Evolutionary conservation across 192 early-diverging fungal genomes (phyloP).

Genomic region (Rhizophlyctis rosea): DNA sequence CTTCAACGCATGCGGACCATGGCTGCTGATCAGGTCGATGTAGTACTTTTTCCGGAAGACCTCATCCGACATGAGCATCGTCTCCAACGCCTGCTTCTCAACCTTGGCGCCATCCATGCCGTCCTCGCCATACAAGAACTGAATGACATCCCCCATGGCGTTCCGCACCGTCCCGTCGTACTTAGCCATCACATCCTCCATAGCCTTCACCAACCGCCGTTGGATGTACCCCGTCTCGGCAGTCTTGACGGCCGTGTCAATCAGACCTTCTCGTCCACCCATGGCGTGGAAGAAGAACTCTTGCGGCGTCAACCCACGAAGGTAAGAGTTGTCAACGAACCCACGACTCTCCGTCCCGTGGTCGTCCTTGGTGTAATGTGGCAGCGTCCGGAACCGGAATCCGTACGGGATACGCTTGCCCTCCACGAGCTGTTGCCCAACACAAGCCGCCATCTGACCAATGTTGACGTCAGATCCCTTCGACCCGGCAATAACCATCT

Average conservation of each 20-base stretch:
- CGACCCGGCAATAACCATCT: constrained; percentile 95
- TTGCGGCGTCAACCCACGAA: constrained; percentile 90
- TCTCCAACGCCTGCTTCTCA: constrained; percentile 75
- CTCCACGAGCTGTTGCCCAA: constrained; percentile 99
- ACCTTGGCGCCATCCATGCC: constrained; percentile 93
- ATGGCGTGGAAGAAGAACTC: constrained; percentile 99
- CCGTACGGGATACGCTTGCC: constrained; percentile 98
- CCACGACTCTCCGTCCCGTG: constrained; percentile 87
- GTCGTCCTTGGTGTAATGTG: constrained; percentile 98
- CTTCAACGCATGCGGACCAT: constrained; percentile 53
- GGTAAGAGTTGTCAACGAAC: constrained; percentile 86
- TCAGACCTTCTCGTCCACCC: constrained; percentile 99
- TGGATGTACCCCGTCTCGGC: constrained; percentile 99
- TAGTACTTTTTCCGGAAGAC: constrained; percentile 77
- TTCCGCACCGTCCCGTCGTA: constrained; percentile 97
- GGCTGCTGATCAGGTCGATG: constrained; percentile 63
- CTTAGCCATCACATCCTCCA: constrained; percentile 97
- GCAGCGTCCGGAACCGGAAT: constrained; percentile 90
- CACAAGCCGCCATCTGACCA: constrained; percentile 97
- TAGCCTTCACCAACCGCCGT: constrained; percentile 94
- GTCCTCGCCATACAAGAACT: constrained; percentile 98
- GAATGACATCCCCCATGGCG: constrained; percentile 87
- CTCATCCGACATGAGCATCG: constrained; percentile 64
- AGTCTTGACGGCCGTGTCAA: constrained; percentile 98
- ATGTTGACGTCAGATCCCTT: constrained; percentile 97